These are phyloP conservation scores for Cladophialophora exuberans DNA, from an alignment of 2,329 filamentous ascomycete species.

Conservation along the genomic window DNA sequence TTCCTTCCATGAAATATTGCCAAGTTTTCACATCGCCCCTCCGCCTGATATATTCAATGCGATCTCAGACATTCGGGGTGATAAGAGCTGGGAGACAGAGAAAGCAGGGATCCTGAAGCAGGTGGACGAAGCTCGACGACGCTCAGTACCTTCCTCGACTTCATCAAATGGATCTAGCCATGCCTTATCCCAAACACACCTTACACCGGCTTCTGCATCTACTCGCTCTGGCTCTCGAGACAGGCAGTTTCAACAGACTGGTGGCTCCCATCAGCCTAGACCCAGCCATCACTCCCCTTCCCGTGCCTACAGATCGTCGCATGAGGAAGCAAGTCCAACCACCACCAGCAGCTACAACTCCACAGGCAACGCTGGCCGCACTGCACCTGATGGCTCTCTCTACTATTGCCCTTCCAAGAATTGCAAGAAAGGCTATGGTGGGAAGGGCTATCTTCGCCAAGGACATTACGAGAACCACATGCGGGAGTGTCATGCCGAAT, in stretches of 20 bases:
- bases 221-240: not conserved
- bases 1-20: not conserved
- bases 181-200: not conserved
- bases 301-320: not conserved
- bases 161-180: not conserved
- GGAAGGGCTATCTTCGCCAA: conserved; percentile 8
- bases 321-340: not conserved
- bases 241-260: not conserved
- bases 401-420: conserved; percentile 25
- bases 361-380: conserved; percentile 6
- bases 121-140: not conserved
- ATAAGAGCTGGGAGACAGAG: conserved; percentile 10
- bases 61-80: conserved; percentile 5
- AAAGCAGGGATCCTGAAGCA: not conserved
- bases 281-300: not conserved
- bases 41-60: conserved; percentile 9
- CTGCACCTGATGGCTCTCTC: conserved; percentile 16
- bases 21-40: conserved; percentile 1
- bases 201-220: not conserved
- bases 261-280: not conserved
- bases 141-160: not conserved
- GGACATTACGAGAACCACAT: conserved; percentile 26
- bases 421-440: conserved; percentile 14
- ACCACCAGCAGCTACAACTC: not conserved
- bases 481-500: conserved; percentile 13